phyloP scores from a whole-genome alignment of 2,329 filamentous ascomycete species.

The Dryadomyces sulphureus region DNA sequence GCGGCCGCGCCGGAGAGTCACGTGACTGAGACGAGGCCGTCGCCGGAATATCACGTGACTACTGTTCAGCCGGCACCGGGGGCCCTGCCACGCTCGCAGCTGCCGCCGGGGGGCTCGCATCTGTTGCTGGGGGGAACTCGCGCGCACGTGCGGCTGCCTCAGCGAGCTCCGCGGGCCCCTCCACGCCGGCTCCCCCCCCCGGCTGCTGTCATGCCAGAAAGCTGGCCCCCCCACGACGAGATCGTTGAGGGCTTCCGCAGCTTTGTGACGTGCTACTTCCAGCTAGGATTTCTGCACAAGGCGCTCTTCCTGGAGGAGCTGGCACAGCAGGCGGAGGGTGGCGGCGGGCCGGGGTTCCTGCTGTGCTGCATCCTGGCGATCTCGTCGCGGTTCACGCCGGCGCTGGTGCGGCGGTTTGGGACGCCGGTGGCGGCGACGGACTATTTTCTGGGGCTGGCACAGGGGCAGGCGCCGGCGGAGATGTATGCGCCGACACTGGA shows the following conservation, averaged over 20 bases:
- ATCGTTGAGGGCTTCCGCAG: conserved; percentile 36
- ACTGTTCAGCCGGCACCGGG: too few species aligned
- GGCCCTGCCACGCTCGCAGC: too few species aligned
- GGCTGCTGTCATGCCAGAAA: conserved; percentile 29
- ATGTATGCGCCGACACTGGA: conserved; percentile 39
- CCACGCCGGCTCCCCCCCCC: conserved; percentile 2
- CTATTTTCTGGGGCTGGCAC: conserved; percentile 35
- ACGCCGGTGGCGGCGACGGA: conserved; percentile 34
- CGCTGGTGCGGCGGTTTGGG: conserved; percentile 30
- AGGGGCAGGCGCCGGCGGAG: conserved; percentile 28
- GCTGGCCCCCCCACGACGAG: conserved; percentile 33
- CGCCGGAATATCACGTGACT: not conserved
- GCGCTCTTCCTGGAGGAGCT: conserved; percentile 31
- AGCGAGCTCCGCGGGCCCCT: too few species aligned
- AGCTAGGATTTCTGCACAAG: conserved; percentile 43
- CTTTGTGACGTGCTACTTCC: conserved; percentile 41
- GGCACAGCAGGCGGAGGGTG: conserved; percentile 24
- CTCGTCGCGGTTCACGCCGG: conserved; percentile 36
- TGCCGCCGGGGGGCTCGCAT: too few species aligned
- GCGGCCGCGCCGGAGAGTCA: too few species aligned
- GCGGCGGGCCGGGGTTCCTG: too few species aligned
- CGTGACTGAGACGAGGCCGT: too few species aligned
- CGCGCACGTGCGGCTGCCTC: too few species aligned
- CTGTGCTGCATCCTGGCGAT: conserved; percentile 39
- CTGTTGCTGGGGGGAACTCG: too few species aligned